Conservation (phyloP, 2,329 filamentous ascomycete genomes). For the Penicillium expansum region DNA sequence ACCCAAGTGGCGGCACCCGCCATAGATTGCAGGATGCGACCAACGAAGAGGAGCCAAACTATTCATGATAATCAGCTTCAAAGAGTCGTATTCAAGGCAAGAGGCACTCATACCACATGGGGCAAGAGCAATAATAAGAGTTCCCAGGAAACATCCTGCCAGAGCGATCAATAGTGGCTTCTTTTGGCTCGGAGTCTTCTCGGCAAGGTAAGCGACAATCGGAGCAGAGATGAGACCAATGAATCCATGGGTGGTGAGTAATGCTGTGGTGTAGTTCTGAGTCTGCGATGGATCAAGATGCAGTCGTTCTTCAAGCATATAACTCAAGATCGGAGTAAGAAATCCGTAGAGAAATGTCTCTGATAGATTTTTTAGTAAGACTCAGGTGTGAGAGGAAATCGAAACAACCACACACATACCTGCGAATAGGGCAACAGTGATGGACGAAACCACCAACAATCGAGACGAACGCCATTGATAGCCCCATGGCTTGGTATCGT, state of each 20-base stretch:
- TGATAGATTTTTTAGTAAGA: slow-evolving; percentile 5
- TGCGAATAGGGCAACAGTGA: slow-evolving; percentile 12
- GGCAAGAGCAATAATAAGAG: slow-evolving; percentile 24
- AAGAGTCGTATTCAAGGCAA: not conserved
- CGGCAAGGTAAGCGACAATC: slow-evolving; percentile 20
- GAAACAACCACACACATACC: slow-evolving; percentile 5
- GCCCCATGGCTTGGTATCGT: slow-evolving; percentile 8
- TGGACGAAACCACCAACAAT: slow-evolving; percentile 5
- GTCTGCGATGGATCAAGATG: slow-evolving; percentile 17
- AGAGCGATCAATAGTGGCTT: slow-evolving; percentile 27
- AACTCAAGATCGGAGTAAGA: slow-evolving; percentile 25
- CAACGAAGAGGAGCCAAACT: slow-evolving; percentile 27
- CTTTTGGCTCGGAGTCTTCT: slow-evolving; percentile 26
- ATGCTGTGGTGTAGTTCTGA: slow-evolving; percentile 14
- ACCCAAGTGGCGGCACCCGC: slow-evolving; percentile 34
- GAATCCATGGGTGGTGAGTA: slow-evolving; percentile 21
- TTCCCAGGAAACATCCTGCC: slow-evolving; percentile 26
- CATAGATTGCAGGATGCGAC: slow-evolving; percentile 31
- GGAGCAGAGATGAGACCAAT: slow-evolving; percentile 16
- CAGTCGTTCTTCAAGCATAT: slow-evolving; percentile 22
- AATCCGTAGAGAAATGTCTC: slow-evolving; percentile 27
- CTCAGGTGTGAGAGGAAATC: not conserved
- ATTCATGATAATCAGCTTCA: not conserved
- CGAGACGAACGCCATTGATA: slow-evolving; percentile 12
- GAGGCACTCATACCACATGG: slow-evolving; percentile 14